phyloP scores from a whole-genome alignment of 768 basidiomycete genomes.

The Amanita fuliginea region DNA sequence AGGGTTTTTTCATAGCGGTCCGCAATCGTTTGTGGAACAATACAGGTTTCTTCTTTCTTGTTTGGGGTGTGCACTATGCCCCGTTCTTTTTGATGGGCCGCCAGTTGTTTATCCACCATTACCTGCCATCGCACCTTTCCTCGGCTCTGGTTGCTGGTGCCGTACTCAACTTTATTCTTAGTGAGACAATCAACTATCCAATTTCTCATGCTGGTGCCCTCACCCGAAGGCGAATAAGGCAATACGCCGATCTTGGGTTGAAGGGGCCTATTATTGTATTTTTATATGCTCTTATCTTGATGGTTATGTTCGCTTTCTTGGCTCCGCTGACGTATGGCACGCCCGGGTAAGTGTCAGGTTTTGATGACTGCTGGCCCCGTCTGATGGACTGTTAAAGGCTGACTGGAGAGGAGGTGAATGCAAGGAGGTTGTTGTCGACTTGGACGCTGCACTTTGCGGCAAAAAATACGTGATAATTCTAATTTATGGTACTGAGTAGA shows the following conservation, averaged over 20 bases:
- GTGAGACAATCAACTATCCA: conserved; percentile 88
- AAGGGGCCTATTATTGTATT: conserved; percentile 61
- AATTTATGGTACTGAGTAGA: background rate
- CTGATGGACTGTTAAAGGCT: conserved; percentile 37
- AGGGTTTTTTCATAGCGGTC: conserved; percentile 41
- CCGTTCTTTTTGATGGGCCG: conserved; percentile 98
- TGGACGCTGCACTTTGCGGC: conserved; percentile 95
- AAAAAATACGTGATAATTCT: conserved; percentile 26
- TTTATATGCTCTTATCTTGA: conserved; percentile 46
- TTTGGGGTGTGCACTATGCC: conserved; percentile 93
- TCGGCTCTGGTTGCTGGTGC: conserved; percentile 89
- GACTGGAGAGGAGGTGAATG: conserved; percentile 77
- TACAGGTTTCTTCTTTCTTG: conserved; percentile 86
- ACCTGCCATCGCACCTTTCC: conserved; percentile 91
- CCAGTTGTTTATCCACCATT: conserved; percentile 95
- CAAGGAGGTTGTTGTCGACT: conserved; percentile 68
- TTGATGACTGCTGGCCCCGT: background rate
- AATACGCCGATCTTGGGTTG: conserved; percentile 66
- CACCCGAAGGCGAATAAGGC: conserved; percentile 40
- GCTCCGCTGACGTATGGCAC: conserved; percentile 92
- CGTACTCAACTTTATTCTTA: conserved; percentile 81
- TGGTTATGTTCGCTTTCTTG: conserved; percentile 62
- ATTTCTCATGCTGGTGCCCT: conserved; percentile 66
- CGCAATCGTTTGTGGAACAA: conserved; percentile 95
- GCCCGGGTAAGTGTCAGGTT: conserved; percentile 62